A percentile compares a stretch with the other conserved stretches of the same genome.
These are phyloP conservation scores for Boletus rufocinnamomeus DNA, from an alignment of 768 basidiomycete genomes.

Conservation along the genomic window DNA sequence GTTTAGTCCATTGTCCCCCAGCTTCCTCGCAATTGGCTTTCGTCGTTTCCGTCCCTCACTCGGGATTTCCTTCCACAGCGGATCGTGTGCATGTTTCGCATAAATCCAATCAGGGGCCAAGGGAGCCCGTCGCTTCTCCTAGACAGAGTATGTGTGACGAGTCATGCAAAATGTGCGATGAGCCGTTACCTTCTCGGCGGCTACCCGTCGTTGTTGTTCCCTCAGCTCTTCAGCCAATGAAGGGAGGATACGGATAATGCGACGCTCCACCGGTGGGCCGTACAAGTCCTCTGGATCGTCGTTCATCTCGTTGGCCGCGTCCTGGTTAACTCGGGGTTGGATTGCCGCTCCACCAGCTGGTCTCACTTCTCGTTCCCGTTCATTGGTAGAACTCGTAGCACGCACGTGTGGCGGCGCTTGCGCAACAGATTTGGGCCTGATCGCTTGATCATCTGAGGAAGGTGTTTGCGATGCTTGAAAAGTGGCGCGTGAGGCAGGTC, in stretches of 20 bases:
- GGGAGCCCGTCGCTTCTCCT: conserved; percentile 17
- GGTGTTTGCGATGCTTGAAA: neutral
- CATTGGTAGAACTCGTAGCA: neutral
- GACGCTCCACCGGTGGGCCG: conserved; percentile 30
- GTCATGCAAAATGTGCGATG: neutral
- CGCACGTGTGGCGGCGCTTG: neutral
- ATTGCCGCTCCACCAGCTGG: neutral
- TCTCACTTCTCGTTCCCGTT: neutral
- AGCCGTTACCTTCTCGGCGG: conserved; percentile 19
- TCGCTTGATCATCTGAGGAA: neutral
- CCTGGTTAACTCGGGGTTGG: conserved; percentile 5
- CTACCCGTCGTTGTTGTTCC: conserved; percentile 22
- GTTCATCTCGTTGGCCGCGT: conserved; percentile 1
- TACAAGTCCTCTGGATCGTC: conserved; percentile 33
- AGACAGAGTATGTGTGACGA: conserved; percentile 2
- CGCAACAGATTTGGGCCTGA: neutral
- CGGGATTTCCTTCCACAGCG: conserved; percentile 16
- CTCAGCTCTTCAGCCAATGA: conserved; percentile 28
- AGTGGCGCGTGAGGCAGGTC: neutral
- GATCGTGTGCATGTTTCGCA: conserved; percentile 21
- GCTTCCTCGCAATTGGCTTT: conserved; percentile 17
- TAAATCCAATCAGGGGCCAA: conserved; percentile 31
- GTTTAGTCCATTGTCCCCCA: conserved; percentile 17
- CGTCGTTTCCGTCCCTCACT: conserved; percentile 13
- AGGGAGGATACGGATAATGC: conserved; percentile 30